A percentile compares a stretch with the other conserved stretches of the same genome.
phyloP scores from a whole-genome alignment of 2,329 filamentous ascomycete species.

The Ophiostoma triangulosporum region DNA sequence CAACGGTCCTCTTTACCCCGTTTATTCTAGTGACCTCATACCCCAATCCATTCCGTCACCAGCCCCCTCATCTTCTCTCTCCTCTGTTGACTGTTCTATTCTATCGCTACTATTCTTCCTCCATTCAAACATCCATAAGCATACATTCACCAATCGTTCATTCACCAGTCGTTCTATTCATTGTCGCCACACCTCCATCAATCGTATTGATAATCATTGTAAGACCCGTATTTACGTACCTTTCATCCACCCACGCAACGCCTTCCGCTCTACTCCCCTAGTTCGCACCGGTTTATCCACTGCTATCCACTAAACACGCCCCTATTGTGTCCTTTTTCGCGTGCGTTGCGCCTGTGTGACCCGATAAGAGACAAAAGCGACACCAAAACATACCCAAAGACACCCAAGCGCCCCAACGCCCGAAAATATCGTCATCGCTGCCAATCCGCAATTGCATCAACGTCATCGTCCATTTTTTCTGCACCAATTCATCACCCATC shows the following conservation, averaged over 20 bases:
- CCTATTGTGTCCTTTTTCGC: background rate
- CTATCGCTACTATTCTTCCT: background rate
- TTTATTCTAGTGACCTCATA: background rate
- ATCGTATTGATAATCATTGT: no score
- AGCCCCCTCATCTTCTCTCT: background rate
- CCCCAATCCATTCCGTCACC: background rate
- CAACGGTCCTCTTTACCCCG: background rate
- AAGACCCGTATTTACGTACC: no score
- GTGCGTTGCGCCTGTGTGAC: background rate
- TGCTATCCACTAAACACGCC: background rate
- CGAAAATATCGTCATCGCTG: constrained; percentile 4
- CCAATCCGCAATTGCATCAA: constrained; percentile 1
- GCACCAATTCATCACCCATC: constrained; percentile 16
- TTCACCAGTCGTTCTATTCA: no score
- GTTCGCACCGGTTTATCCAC: background rate
- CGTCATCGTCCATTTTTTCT: constrained; percentile 2
- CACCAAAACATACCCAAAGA: no score
- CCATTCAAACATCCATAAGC: no score
- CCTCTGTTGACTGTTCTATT: background rate
- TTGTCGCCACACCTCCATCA: no score
- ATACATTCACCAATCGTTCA: no score
- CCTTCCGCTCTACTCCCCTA: background rate
- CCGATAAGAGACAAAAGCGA: background rate
- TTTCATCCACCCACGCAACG: background rate
- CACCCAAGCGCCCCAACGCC: background rate